phyloP scores from a whole-genome alignment of 768 basidiomycete species.

The Austroboletus eburneus region DNA sequence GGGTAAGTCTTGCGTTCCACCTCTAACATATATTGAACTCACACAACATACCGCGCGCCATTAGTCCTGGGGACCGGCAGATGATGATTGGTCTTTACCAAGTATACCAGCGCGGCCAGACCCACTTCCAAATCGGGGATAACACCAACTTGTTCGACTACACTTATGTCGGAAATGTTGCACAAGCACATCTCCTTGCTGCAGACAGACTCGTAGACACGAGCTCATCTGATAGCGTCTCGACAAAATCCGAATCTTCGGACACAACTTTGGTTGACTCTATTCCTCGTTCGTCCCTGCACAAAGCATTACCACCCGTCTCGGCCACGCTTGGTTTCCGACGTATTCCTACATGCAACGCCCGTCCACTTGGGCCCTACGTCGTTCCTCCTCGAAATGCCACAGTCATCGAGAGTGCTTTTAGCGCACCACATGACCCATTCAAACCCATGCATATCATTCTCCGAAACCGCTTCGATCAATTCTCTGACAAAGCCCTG shows the following conservation, averaged over 20 bases:
- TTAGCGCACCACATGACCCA: slow-evolving; percentile 42
- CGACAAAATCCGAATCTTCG: slow-evolving; percentile 8
- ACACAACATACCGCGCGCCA: background rate
- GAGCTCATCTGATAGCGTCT: slow-evolving; percentile 34
- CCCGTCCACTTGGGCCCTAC: slow-evolving; percentile 82
- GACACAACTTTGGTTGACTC: slow-evolving; percentile 39
- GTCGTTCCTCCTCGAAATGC: slow-evolving; percentile 57
- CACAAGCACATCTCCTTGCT: slow-evolving; percentile 89
- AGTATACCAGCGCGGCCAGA: slow-evolving; percentile 77
- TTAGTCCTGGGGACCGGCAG: slow-evolving; percentile 89
- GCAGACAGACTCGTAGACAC: slow-evolving; percentile 72
- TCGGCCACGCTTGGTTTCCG: slow-evolving; percentile 59
- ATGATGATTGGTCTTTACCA: slow-evolving; percentile 73
- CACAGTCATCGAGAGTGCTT: slow-evolving; percentile 52
- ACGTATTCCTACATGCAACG: no score
- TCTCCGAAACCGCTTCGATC: slow-evolving; percentile 78
- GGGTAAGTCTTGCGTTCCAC: slow-evolving; percentile 51
- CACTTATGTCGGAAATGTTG: slow-evolving; percentile 96
- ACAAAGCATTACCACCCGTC: slow-evolving; percentile 55
- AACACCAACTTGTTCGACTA: slow-evolving; percentile 94
- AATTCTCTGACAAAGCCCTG: slow-evolving; percentile 58
- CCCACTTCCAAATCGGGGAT: slow-evolving; percentile 89
- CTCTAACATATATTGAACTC: background rate
- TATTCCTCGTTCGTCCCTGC: slow-evolving; percentile 41
- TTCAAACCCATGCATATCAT: slow-evolving; percentile 47